Evolutionary conservation across 225 moss, liverwort and hornwort species (phyloP).

Genomic region (Thuidium tamariscinum): DNA sequence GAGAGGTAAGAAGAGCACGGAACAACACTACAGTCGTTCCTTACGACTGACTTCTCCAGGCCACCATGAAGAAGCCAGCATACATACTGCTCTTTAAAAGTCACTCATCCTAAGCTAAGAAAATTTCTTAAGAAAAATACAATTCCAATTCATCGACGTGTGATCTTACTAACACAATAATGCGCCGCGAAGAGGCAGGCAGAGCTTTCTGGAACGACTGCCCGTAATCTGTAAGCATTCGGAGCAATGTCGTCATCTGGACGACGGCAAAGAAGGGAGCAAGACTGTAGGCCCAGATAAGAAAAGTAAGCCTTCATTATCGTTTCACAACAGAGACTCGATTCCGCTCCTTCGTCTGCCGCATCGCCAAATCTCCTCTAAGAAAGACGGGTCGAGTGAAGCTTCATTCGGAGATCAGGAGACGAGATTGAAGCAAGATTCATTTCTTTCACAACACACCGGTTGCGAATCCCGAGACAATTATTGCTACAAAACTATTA

Average conservation of each 20-base stretch:
- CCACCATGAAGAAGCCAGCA: neutral
- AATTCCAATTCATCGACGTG: neutral
- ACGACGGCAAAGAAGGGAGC: constrained; percentile 16
- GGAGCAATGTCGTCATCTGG: constrained; percentile 26
- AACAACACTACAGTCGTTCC: neutral
- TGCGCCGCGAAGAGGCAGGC: constrained; percentile 20
- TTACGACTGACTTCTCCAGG: neutral
- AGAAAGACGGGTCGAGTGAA: neutral
- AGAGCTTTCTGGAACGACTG: constrained; percentile 23
- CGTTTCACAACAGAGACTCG: neutral
- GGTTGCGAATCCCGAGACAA: constrained; percentile 21
- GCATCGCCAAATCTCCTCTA: neutral
- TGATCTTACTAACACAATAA: constrained; percentile 20
- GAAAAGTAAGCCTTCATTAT: constrained; percentile 28
- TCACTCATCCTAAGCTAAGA: neutral
- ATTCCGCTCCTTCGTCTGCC: neutral
- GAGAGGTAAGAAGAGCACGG: neutral
- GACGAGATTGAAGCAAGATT: neutral
- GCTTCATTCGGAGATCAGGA: neutral
- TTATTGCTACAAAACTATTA: constrained; percentile 19
- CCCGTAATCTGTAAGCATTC: constrained; percentile 20
- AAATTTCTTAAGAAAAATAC: neutral
- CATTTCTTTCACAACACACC: neutral
- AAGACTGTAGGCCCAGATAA: constrained; percentile 11
- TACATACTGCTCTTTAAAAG: neutral